phyloP scores from a whole-genome alignment of 2,329 filamentous ascomycete genomes.

The Chalaropsis thielavioides region DNA sequence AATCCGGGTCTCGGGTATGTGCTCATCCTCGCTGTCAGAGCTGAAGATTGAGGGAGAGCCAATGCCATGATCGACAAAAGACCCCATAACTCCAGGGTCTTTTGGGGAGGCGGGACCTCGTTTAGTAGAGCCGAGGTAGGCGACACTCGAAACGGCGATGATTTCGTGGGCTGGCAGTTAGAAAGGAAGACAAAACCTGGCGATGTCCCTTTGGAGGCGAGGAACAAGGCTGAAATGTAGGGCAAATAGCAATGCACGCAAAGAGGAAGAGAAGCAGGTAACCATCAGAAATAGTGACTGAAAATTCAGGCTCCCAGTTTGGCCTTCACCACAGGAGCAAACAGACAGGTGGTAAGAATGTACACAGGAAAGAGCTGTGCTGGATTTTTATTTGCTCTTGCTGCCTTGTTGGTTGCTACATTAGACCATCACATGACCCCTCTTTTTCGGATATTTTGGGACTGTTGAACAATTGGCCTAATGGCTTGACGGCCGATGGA shows the following conservation, averaged over 20 bases:
- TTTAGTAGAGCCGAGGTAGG: not conserved
- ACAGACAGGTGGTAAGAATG: not conserved
- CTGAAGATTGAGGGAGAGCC: not conserved
- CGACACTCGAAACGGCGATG: not conserved
- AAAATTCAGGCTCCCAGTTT: not conserved
- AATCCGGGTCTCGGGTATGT: not conserved
- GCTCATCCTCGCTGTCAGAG: not conserved
- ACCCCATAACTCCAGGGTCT: not conserved
- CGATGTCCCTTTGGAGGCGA: not conserved
- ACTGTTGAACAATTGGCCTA: not conserved
- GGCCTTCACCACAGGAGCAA: not conserved
- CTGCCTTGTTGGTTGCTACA: not conserved
- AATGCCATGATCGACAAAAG: not conserved
- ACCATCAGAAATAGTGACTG: not conserved
- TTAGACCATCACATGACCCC: not conserved
- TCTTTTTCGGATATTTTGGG: not conserved
- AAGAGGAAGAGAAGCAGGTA: not conserved
- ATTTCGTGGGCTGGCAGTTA: not conserved
- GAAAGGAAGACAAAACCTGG: not conserved
- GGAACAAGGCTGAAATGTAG: not conserved
- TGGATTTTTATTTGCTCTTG: not conserved
- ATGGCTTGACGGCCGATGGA: not conserved
- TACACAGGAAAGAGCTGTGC: not conserved
- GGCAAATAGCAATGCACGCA: not conserved
- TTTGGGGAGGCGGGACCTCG: not conserved